These are phyloP conservation scores for Podospora comata DNA, from an alignment of 495 filamentous ascomycete species.

Conservation along the genomic window DNA sequence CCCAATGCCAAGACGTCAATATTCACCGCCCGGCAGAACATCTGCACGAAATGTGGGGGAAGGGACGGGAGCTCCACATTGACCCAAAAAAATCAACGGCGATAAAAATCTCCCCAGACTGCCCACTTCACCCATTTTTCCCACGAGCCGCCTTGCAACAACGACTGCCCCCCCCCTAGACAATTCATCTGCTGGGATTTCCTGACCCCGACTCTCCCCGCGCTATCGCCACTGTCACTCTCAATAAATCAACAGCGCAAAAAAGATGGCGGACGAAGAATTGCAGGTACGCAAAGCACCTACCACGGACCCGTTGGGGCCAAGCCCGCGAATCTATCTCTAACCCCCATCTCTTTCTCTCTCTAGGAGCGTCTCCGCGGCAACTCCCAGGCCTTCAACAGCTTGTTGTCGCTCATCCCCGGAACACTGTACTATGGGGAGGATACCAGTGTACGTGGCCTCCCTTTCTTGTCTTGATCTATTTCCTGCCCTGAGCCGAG, in stretches of 20 bases:
- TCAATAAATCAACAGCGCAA: not conserved
- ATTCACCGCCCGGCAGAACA: constrained; percentile 36
- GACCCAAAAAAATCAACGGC: constrained; percentile 32
- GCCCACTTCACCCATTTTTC: constrained; percentile 29
- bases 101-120: constrained; percentile 33
- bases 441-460: constrained; percentile 64
- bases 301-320: not conserved
- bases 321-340: constrained; percentile 7
- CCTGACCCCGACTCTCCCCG: not conserved
- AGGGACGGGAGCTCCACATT: constrained; percentile 28
- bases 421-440: constrained; percentile 89
- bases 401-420: constrained; percentile 86
- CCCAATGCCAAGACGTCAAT: not conserved
- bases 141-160: constrained; percentile 16
- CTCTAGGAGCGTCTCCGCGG: constrained; percentile 76
- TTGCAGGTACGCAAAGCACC: constrained; percentile 30
- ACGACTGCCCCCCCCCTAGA: constrained; percentile 9
- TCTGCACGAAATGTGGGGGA: constrained; percentile 16
- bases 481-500: not conserved
- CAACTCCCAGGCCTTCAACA: constrained; percentile 85
- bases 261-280: constrained; percentile 29
- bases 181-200: not conserved
- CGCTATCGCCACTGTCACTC: not conserved
- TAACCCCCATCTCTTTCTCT: constrained; percentile 10
- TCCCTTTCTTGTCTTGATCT: constrained; percentile 36